phyloP scores from a whole-genome alignment of 2,329 filamentous ascomycete species.

The Tolypocladium ophioglossoides region DNA sequence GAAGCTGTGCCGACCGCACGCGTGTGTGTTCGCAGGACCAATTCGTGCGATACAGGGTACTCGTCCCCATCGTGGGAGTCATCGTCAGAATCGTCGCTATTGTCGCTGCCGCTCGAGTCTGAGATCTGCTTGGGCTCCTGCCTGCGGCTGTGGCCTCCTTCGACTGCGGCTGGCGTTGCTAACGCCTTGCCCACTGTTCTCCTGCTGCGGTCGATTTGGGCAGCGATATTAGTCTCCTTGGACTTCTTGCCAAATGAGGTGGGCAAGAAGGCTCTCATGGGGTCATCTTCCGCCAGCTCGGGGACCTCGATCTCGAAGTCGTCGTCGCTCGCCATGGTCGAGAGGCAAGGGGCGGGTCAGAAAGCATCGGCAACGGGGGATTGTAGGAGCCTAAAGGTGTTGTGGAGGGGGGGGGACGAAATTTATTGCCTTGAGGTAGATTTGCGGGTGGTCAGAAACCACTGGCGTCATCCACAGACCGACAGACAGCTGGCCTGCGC shows the following conservation, averaged over 20 bases:
- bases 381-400: slow-evolving; percentile 3
- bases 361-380: slow-evolving; percentile 4
- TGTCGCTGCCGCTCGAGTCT: slow-evolving; percentile 34
- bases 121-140: slow-evolving; percentile 15
- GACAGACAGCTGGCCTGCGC: neutral
- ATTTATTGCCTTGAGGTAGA: slow-evolving; percentile 9
- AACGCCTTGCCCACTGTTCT: slow-evolving; percentile 30
- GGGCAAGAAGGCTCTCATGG: slow-evolving; percentile 68
- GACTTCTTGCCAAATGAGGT: slow-evolving; percentile 76
- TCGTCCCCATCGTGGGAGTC: slow-evolving; percentile 70
- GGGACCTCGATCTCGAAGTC: slow-evolving; percentile 46
- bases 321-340: slow-evolving; percentile 48
- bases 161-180: slow-evolving; percentile 5
- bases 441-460: slow-evolving; percentile 4
- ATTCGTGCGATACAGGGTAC: slow-evolving; percentile 85
- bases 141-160: slow-evolving; percentile 5
- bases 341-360: slow-evolving; percentile 1
- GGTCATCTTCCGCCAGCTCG: slow-evolving; percentile 50
- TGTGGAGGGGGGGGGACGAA: slow-evolving; percentile 4
- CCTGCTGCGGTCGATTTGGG: slow-evolving; percentile 72
- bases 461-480: slow-evolving; percentile 3
- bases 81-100: slow-evolving; percentile 41
- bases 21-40: slow-evolving; percentile 87
- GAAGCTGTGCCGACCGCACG: slow-evolving; percentile 75
- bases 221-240: slow-evolving; percentile 60